A percentile compares a stretch with the other conserved stretches of the same genome.
phyloP scores from a whole-genome alignment of 345 rosid species.

The Raphanus raphanistrum region DNA sequence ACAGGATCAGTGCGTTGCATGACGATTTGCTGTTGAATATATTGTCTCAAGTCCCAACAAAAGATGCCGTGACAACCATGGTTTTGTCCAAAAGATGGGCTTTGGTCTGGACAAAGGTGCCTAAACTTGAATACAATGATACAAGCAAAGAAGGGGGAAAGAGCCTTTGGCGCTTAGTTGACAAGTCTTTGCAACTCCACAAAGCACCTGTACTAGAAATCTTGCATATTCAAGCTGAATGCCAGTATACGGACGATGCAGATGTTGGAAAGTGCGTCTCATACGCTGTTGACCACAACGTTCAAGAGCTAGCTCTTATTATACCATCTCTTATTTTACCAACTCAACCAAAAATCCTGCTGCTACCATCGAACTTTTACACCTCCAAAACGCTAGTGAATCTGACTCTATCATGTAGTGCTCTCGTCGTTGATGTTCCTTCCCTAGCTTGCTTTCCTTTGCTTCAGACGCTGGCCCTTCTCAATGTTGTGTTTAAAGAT shows the following conservation, averaged over 20 bases:
- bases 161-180: too few species aligned
- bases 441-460: not conserved
- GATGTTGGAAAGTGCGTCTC: not conserved
- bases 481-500: not conserved
- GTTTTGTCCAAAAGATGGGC: too few species aligned
- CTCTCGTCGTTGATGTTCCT: not conserved
- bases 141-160: too few species aligned
- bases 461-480: not conserved
- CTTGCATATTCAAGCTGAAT: not conserved
- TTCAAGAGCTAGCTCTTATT: not conserved
- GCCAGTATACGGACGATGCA: not conserved
- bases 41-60: too few species aligned
- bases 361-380: not conserved
- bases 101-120: too few species aligned
- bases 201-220: too few species aligned
- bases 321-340: not conserved
- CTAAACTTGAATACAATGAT: too few species aligned
- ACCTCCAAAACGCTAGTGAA: not conserved
- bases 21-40: too few species aligned
- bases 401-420: not conserved
- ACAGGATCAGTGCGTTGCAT: too few species aligned
- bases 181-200: too few species aligned
- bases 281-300: not conserved
- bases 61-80: too few species aligned
- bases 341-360: not conserved